Evolutionary conservation across 2,329 filamentous ascomycete genomes (phyloP), one percentile per base, ranked within the genome.

Genomic region (Balansia obtecta): DNA sequence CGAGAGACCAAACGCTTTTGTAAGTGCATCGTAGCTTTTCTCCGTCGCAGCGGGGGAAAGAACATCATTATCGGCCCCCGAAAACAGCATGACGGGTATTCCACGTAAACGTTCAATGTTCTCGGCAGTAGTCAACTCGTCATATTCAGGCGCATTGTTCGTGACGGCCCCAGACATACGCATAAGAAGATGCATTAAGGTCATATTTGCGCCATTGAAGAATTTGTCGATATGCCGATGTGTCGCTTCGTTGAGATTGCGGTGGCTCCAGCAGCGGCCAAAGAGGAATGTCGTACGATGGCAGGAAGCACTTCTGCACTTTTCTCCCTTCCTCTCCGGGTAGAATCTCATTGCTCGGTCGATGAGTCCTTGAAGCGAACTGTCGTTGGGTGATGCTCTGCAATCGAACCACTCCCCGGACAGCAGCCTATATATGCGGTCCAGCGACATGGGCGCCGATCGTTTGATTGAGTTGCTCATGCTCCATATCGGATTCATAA

Each of bases 181-280:
- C 71, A 81, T 80, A 11, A 84, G 70, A 51, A 80, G 66, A 37
- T 71, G 61, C 46, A 83, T 68, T 53, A 76, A 65, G 1, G 69
- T 71, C 76, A 82, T 82, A 61, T 76, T 79, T 49, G 80, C 74
- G 49, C 81, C 81, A 56, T 76, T 76, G 51, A 85, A 77, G 64
- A 83, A 79, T 33, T 74, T 71, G 60, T 79, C 73, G 45, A 83
- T 74, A 58, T 81, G 74, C 0, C 72, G 66, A 63, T 85, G 82
- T 2, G 82, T 85, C 3, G 75, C 78, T 64, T 78, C 77, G 65
- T 83, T 84, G 32, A 85, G 71, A 61, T 85, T 84, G 3, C 57
- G 61, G 62, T 85, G 82, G 58, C 74, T 80, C 80, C 80, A 86
- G 63, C 54, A 65, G 54, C 77, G 73, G 37, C 80, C 81, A 56